phyloP scores from a whole-genome alignment of 2,329 filamentous ascomycete species.

The Fusarium pseudocircinatum region DNA sequence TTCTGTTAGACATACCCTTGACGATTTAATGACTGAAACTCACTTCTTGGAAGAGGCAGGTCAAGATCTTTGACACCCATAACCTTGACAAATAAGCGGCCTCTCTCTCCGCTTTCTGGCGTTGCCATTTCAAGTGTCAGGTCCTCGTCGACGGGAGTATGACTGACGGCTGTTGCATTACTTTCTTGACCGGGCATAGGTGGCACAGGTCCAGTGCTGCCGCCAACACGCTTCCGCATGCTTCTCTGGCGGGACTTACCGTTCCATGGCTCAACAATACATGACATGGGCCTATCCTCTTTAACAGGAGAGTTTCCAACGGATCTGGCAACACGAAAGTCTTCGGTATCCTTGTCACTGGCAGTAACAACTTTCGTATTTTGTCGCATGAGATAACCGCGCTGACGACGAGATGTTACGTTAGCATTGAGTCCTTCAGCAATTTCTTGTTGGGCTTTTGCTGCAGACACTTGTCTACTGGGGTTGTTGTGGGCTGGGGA shows the following conservation, averaged over 20 bases:
- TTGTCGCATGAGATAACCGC: constrained; percentile 97
- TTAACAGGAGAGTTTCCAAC: constrained; percentile 77
- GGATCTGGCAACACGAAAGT: constrained; percentile 65
- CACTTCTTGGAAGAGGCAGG: constrained; percentile 88
- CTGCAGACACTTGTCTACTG: constrained; percentile 59
- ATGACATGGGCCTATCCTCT: constrained; percentile 84
- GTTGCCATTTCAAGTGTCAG: constrained; percentile 63
- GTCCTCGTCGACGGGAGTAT: constrained; percentile 76
- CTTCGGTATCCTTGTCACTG: constrained; percentile 76
- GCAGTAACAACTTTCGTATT: constrained; percentile 97
- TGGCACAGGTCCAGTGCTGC: constrained; percentile 72
- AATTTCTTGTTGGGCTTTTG: constrained; percentile 9
- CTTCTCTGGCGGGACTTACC: constrained; percentile 75
- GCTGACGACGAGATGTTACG: constrained; percentile 74
- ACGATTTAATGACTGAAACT: constrained; percentile 49
- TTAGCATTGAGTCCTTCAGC: constrained; percentile 65
- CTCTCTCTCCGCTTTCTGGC: constrained; percentile 86
- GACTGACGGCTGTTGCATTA: constrained; percentile 72
- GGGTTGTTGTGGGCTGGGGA: constrained; percentile 38
- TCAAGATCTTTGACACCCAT: constrained; percentile 96
- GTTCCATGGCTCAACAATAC: constrained; percentile 98
- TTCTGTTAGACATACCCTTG: constrained; percentile 37
- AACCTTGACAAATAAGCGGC: constrained; percentile 97
- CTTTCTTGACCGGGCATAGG: constrained; percentile 90
- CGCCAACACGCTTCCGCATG: constrained; percentile 61